Evolutionary conservation across 192 early-diverging fungal species (phyloP), one percentile per base, ranked within the genome.

Genomic region (Coemansia sp.): DNA sequence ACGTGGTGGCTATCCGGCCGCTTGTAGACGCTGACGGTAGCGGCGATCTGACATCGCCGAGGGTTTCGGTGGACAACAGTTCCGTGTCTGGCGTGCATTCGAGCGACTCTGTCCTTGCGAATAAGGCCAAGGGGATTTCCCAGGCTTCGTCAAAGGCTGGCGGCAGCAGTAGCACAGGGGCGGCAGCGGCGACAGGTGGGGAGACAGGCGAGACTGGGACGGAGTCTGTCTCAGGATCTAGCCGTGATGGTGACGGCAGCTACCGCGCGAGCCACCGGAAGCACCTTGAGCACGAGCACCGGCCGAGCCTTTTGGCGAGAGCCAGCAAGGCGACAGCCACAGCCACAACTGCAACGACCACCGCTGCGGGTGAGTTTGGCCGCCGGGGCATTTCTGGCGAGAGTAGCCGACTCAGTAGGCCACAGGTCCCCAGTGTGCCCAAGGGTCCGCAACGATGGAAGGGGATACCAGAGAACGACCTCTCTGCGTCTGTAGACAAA

Each of bases 1-100:
- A 84, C 46, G 62, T 79, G 45, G 72, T 84, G 5, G 65, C 72
- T 20, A 74, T 84, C n/a, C 55, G 60, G 37, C 77, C 73, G 7
- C 23, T 79, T 3, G 18, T 33, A 5, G 70, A 65, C 48, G 56
- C 61, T 40, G 70, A 74, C 37, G 55, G 58, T 49, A 49, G 42
- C 21, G 65, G 64, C 25, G 76, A 75, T 15, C 20, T 52, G 39
- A 59, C 46, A 13, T 75, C 66, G 20, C 70, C 74, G 15, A 61
- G 67, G 5, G 64, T 62, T 43, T 68, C 66, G 23, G 30, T 72
- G 33, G 79, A 76, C 55, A 66, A 30, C 51, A 68, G 75, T 43
- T 7, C 61, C 1, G 39, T 28, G 18, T 29, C 57, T 9, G 59
- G 28, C 45, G 31, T 29, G 39, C 64, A 70, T 63, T n/a, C 58